A percentile compares a stretch with the other conserved stretches of the same genome.
phyloP scores from a whole-genome alignment of 1,139 yeast genomes.

The Eremothecium sinecaudum region DNA sequence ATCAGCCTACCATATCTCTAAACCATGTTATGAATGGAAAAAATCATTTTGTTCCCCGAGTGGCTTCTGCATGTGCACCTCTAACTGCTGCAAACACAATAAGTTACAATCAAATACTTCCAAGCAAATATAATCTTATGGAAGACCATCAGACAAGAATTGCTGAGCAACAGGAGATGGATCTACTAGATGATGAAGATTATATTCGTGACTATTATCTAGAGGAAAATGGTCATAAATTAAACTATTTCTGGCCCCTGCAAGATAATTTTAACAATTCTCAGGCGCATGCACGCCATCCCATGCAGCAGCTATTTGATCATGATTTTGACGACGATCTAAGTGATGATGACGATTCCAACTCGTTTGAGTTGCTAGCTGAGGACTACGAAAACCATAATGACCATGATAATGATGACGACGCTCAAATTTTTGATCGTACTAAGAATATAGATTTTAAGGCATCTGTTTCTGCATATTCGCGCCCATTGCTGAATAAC shows the following conservation, averaged over 20 bases:
- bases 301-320: constrained; percentile 35
- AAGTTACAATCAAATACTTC: constrained; percentile 6
- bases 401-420: constrained; percentile 11
- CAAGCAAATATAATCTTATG: constrained; percentile 4
- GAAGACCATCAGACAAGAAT: constrained; percentile 5
- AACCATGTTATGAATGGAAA: constrained; percentile 16
- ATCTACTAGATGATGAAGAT: constrained; percentile 8
- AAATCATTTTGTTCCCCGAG: constrained; percentile 14
- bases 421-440: constrained; percentile 9
- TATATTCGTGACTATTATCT: constrained; percentile 10
- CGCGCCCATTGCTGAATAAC: not conserved
- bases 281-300: constrained; percentile 17
- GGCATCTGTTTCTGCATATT: constrained; percentile 4
- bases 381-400: constrained; percentile 28
- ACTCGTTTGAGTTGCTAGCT: constrained; percentile 12
- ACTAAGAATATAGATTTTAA: constrained; percentile 2
- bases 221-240: constrained; percentile 32
- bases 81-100: not conserved
- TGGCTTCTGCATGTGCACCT: constrained; percentile 4
- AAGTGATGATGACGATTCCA: constrained; percentile 35
- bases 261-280: constrained; percentile 30
- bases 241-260: constrained; percentile 30
- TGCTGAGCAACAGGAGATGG: constrained; percentile 7
- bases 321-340: constrained; percentile 45
- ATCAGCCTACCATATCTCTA: constrained; percentile 22